A percentile compares a stretch with the other conserved stretches of the same genome.
Conservation (phyloP, 768 basidiomycete species). For the Tylopilus sp. region DNA sequence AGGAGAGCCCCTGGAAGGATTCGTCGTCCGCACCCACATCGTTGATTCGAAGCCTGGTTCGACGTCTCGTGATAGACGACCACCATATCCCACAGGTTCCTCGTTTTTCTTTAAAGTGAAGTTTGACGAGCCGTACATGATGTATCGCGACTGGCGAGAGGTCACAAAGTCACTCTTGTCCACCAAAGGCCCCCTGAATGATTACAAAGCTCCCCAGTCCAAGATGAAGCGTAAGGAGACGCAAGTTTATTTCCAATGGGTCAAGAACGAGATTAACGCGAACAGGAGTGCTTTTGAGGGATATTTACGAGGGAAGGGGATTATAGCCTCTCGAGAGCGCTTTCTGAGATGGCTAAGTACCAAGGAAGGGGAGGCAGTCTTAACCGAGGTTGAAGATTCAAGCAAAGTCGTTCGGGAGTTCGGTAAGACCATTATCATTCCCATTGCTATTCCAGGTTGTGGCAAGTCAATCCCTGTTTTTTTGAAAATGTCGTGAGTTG, state of each 20-base stretch:
- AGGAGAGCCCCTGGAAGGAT: slow-evolving; percentile 86
- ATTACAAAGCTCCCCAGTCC: slow-evolving; percentile 48
- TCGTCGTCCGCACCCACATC: slow-evolving; percentile 84
- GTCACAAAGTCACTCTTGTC: slow-evolving; percentile 75
- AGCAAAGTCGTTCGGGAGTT: slow-evolving; percentile 28
- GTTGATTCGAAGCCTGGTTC: slow-evolving; percentile 36
- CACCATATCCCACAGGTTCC: slow-evolving; percentile 73
- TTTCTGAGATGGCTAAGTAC: slow-evolving; percentile 69
- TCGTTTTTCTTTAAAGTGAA: slow-evolving; percentile 99
- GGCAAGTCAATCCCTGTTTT: slow-evolving; percentile 71
- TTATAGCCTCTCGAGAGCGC: slow-evolving; percentile 76
- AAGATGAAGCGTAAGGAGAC: slow-evolving; percentile 80
- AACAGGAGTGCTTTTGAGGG: slow-evolving; percentile 58
- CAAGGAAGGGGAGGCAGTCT: slow-evolving; percentile 40
- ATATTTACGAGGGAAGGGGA: slow-evolving; percentile 73
- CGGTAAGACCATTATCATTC: slow-evolving; percentile 81
- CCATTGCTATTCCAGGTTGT: slow-evolving; percentile 89
- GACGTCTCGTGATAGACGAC: slow-evolving; percentile 29
- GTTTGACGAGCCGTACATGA: slow-evolving; percentile 98
- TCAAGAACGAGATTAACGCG: slow-evolving; percentile 64
- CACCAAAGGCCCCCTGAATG: slow-evolving; percentile 29
- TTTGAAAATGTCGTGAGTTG: too few relatives aligned
- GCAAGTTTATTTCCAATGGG: slow-evolving; percentile 78
- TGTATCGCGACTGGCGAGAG: slow-evolving; percentile 98
- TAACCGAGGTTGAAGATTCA: slow-evolving; percentile 27